Conservation (phyloP, 2,329 filamentous ascomycete genomes). For the Pseudohalonectria lignicola region DNA sequence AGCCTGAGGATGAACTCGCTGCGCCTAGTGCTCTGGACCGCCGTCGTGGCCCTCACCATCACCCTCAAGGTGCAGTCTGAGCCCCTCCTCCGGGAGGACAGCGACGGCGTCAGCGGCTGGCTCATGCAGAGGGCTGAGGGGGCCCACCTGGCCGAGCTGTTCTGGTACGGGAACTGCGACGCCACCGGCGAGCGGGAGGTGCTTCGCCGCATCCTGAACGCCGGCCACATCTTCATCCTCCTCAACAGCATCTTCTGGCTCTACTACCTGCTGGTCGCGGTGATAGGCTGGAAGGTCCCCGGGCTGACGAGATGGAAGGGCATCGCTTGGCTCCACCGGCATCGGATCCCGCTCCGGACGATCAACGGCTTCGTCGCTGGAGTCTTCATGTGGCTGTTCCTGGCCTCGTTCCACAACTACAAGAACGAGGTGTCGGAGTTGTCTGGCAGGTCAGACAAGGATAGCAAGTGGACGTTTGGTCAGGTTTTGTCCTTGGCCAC, state of each 20-base stretch:
- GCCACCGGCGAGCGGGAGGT: not conserved
- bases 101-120: too few relatives aligned
- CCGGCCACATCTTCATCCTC: conserved; percentile 4
- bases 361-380: conserved; percentile 9
- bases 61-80: conserved; percentile 7
- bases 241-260: conserved; percentile 3
- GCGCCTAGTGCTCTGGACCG: conserved; percentile 11
- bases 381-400: conserved; percentile 15
- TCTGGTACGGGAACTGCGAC: conserved; percentile 5
- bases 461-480: conserved; percentile 17
- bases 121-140: not conserved
- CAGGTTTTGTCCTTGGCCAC: conserved; percentile 18
- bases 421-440: conserved; percentile 6
- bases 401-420: conserved; percentile 15
- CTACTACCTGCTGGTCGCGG: conserved; percentile 8
- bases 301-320: too few relatives aligned
- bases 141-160: not conserved
- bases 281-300: too few relatives aligned
- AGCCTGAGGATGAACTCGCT: conserved; percentile 8
- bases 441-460: conserved; percentile 9
- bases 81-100: conserved; percentile 7
- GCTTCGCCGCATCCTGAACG: not conserved
- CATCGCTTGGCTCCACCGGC: too few relatives aligned
- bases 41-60: conserved; percentile 9
- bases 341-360: not conserved